Base-by-base conservation (phyloP, 2,329 filamentous ascomycete species). In the Colletotrichum tabaci region DNA sequence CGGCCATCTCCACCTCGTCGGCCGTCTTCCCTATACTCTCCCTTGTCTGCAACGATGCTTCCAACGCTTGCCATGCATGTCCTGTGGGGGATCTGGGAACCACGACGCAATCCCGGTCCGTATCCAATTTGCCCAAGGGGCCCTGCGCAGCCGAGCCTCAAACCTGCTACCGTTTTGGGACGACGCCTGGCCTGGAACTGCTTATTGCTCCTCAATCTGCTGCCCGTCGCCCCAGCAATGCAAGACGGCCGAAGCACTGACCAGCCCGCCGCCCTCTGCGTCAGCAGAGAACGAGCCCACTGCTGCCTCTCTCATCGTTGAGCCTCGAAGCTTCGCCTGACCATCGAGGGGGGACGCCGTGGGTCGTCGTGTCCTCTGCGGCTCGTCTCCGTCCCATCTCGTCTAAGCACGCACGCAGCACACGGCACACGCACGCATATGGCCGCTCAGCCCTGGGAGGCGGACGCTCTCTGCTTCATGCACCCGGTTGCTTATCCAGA, bases 141-240 rank as follows among this genome's bases (percentile, higher is more conserved):
- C 49, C 55, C 56, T 52, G 40, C 63, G 52, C 63, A 61, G 64
- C 67, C 67, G 67, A 71, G 67, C 67, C 67, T 71, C 67, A 57
- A 46, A 61, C 67, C 53, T 26, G 26, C 50, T 71, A 58, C 67
- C 63, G 50, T 57, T 71, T 71, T 71, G 56, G 67, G 67, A 49
- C 47, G 58, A 52, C 50, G 57, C 66, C 49, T 67, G 67, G 63
- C 38, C 58, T 23, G 35, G 57, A 18, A n/a, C 23, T 62, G 44
- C 56, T 49, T 57, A n/a, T 44, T 62, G 63, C 56, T 62, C 42
- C 50, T 52, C 49, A 61, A 49, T 56, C 44, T 58, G 23, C 38
- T 64, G 63, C 63, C 55, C 30, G 62, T 71, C 63, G 63, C 67
- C 63, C 67, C 61, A 70, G 40, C 67, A 70, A 70, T 56, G 63